A percentile compares a stretch with the other conserved stretches of the same genome.
These are phyloP conservation scores for Globisporangium nagaii DNA, from an alignment of 352 stramenopile genomes.

Conservation along the genomic window DNA sequence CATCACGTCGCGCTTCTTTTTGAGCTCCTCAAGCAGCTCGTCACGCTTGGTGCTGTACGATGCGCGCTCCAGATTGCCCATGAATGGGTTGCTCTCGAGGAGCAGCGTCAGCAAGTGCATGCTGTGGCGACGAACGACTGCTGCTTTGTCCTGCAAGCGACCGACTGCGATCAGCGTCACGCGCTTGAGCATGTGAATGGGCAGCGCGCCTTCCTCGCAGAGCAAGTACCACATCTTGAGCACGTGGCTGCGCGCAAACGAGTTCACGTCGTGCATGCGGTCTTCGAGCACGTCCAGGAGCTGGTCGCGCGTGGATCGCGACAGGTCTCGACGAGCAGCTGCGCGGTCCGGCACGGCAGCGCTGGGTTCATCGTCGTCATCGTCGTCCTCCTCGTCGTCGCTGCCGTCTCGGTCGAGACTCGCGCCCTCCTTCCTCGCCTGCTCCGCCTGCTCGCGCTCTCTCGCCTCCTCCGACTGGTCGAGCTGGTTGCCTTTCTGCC, in stretches of 20 bases:
- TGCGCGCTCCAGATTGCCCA: constrained; percentile 81
- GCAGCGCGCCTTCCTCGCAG: constrained; percentile 79
- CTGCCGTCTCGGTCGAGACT: constrained; percentile 7
- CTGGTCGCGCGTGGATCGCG: constrained; percentile 55
- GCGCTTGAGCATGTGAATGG: constrained; percentile 79
- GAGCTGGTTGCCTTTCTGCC: constrained; percentile 28
- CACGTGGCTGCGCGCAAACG: constrained; percentile 87
- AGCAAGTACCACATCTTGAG: constrained; percentile 90
- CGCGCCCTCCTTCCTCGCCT: constrained; percentile 1
- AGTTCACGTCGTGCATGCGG: constrained; percentile 90
- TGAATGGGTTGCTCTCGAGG: constrained; percentile 94
- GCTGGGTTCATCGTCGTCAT: constrained; percentile 4
- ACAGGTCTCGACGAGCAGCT: constrained; percentile 31
- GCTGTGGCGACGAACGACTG: constrained; percentile 87
- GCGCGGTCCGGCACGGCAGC: background rate
- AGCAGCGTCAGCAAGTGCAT: constrained; percentile 86
- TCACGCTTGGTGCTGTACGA: constrained; percentile 82
- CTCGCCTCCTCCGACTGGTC: constrained; percentile 9
- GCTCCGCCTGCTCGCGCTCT: constrained; percentile 3
- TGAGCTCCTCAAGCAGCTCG: constrained; percentile 57
- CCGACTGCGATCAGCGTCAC: constrained; percentile 79
- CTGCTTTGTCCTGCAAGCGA: constrained; percentile 91
- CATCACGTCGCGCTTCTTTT: constrained; percentile 65
- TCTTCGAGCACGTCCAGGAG: constrained; percentile 89
- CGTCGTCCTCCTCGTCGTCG: constrained; percentile 16